Evolutionary conservation across 768 basidiomycete species (phyloP).

Genomic region (Suillus subalutaceus): DNA sequence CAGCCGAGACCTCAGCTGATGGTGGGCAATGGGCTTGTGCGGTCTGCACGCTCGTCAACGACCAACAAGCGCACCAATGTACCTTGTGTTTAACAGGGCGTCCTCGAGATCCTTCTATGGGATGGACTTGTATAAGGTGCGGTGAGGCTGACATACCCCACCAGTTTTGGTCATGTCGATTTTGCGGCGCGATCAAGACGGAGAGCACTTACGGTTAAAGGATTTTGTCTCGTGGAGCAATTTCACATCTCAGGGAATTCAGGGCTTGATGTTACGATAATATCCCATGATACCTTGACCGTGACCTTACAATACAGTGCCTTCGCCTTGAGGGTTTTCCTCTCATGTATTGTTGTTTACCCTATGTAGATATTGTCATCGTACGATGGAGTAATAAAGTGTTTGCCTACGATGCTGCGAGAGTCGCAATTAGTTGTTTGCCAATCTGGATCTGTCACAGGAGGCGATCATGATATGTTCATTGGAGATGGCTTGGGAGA

Average conservation of each 20-base stretch:
- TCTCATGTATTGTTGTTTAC: neutral
- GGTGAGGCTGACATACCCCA: slow-evolving; percentile 63
- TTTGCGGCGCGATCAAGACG: slow-evolving; percentile 70
- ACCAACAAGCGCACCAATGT: slow-evolving; percentile 51
- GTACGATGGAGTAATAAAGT: neutral
- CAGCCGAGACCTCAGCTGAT: neutral
- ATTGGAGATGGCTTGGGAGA: neutral
- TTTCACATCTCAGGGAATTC: neutral
- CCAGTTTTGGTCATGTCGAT: slow-evolving; percentile 74
- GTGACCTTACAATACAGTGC: neutral
- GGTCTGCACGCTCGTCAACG: slow-evolving; percentile 71
- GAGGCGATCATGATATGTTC: neutral
- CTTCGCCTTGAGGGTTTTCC: neutral
- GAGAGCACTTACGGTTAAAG: slow-evolving; percentile 19
- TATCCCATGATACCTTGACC: neutral
- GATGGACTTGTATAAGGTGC: slow-evolving; percentile 71
- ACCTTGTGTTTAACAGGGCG: slow-evolving; percentile 54
- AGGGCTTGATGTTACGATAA: neutral
- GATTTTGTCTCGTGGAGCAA: neutral
- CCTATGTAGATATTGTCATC: neutral
- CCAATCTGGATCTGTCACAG: neutral
- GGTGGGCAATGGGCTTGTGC: slow-evolving; percentile 52
- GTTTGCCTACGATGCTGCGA: neutral
- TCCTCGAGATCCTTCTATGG: slow-evolving; percentile 39
- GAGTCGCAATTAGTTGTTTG: neutral